These are phyloP conservation scores for Phycomyces blakesleeanus DNA, from an alignment of 192 early-diverging fungal species.

Conservation along the genomic window DNA sequence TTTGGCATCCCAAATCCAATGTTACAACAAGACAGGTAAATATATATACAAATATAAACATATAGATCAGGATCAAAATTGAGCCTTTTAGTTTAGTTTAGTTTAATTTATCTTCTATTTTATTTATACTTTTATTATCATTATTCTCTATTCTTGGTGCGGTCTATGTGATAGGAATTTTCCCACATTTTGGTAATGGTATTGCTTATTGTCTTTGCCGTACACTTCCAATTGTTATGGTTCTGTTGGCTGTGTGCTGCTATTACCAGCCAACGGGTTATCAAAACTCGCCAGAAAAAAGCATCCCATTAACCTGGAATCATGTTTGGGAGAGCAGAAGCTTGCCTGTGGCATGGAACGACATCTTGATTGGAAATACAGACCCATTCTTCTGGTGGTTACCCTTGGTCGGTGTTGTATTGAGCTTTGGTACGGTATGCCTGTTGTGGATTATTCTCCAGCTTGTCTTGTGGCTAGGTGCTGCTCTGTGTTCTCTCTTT, in stretches of 20 bases:
- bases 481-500: background rate
- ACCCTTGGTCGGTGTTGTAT: slow-evolving; percentile 37
- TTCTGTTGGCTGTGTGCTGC: slow-evolving; percentile 29
- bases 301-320: background rate
- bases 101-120: no score
- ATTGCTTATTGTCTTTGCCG: slow-evolving; percentile 31
- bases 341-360: slow-evolving; percentile 27
- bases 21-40: slow-evolving; percentile 30
- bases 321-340: slow-evolving; percentile 21
- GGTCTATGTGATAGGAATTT: slow-evolving; percentile 26
- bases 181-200: slow-evolving; percentile 39
- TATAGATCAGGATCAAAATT: no score
- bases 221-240: slow-evolving; percentile 32
- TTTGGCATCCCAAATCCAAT: slow-evolving; percentile 42
- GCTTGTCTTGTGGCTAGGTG: background rate
- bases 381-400: slow-evolving; percentile 56
- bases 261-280: slow-evolving; percentile 32
- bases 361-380: slow-evolving; percentile 43
- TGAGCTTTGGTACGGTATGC: slow-evolving; percentile 42
- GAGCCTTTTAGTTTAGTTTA: no score
- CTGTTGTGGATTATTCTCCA: slow-evolving; percentile 13
- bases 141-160: background rate
- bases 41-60: background rate
- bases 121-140: background rate
- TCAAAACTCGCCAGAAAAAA: background rate